phyloP scores from a whole-genome alignment of 805 yeast species.

The Spathaspora sp. region DNA sequence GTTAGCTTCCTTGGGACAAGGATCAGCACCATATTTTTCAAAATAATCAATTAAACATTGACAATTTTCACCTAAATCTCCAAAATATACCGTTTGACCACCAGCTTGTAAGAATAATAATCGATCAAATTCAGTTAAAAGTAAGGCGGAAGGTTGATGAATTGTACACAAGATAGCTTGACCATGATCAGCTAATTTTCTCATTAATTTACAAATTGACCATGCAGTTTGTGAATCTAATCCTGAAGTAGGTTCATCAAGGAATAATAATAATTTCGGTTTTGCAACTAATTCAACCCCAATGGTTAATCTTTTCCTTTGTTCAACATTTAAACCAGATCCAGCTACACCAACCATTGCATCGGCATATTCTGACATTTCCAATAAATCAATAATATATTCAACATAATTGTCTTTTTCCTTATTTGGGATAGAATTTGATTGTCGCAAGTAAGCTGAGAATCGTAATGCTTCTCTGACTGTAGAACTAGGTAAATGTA shows the following conservation, averaged over 20 bases:
- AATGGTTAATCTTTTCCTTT: constrained; percentile 35
- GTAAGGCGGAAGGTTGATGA: constrained; percentile 78
- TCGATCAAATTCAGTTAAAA: constrained; percentile 72
- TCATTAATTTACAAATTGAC: constrained; percentile 36
- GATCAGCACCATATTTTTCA: constrained; percentile 60
- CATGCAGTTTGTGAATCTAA: constrained; percentile 40
- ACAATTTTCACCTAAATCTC: constrained; percentile 68
- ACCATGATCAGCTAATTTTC: constrained; percentile 35
- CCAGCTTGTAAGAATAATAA: constrained; percentile 62
- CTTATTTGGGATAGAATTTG: constrained; percentile 45
- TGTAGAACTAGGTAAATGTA: constrained; percentile 63
- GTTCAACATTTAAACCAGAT: constrained; percentile 46
- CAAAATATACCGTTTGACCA: constrained; percentile 75
- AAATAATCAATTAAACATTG: constrained; percentile 55
- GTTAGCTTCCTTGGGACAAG: constrained; percentile 29
- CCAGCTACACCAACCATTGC: constrained; percentile 78
- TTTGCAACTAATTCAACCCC: constrained; percentile 39
- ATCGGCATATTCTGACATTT: constrained; percentile 67
- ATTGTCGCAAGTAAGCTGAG: constrained; percentile 70
- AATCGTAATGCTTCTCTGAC: constrained; percentile 70
- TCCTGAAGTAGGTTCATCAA: constrained; percentile 42
- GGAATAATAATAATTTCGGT: constrained; percentile 25
- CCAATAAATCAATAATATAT: constrained; percentile 58
- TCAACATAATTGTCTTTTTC: constrained; percentile 69
- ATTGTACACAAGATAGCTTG: constrained; percentile 52